Base-by-base conservation (phyloP, 371 early-diverging fungal genomes). In the Mucor plumbeus region DNA sequence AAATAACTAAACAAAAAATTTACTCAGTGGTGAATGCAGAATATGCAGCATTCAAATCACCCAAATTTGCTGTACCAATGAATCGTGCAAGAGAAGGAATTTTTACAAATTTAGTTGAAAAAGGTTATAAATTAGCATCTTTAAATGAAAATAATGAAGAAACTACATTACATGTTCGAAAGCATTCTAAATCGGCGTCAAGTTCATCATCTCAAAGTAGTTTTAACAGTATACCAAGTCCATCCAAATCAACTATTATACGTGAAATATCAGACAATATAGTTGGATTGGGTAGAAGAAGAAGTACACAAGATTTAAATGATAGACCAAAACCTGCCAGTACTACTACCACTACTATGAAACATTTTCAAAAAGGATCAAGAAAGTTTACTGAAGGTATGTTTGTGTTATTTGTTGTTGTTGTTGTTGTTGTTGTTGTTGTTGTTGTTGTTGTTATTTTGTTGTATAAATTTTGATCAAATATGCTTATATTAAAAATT, bases 21-120 rank as follows among this genome's bases (percentile, higher is more conserved):
- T 36, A 33, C 50, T 19, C 63, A 84, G 84, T 84, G 75, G 83
- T 94, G 35, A 94, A 93, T 72, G 94, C 90, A 19, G 92, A 93
- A 68, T 89, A 92, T 68, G 91, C 94, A 13, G 91, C 92, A 3
- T 86, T 88, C 69, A 90, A 90, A 69, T 89, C 94, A 43, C 92
- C 92, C 5, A 84, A 86, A 61, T 77, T 89, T 62, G 68, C 83
- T 11, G 70, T 76, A 34, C 86, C 86, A 15, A 87, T 86, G 74
- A 83, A 77, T 48, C 74, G 89, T 56, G 88, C 89, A 21, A 82
- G 89, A 7, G 83, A 85, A 67, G 86, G 86, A 15, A 85, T 86
- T 63, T 68, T 88, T 55, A 72, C 74, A 13, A 80, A 75, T 61
- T 53, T 85, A 44, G 84, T 85, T 0, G 80, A 84, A 19, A 82